A percentile compares a stretch with the other conserved stretches of the same genome.
These are phyloP conservation scores for Pythium utonaiense DNA, from an alignment of 352 stramenopile species.

Conservation along the genomic window DNA sequence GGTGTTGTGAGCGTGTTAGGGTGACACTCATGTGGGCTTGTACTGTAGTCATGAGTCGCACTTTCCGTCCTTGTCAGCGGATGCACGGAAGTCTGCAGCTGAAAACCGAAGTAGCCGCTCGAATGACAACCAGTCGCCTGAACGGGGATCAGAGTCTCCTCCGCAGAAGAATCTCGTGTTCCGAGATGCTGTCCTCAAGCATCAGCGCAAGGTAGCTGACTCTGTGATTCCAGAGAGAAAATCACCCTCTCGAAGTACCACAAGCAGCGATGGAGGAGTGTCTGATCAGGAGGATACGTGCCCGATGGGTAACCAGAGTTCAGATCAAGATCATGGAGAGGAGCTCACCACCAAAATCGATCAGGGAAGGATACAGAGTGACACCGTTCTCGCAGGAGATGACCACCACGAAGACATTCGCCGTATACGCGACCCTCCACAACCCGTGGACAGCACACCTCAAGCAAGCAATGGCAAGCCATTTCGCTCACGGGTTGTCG, in stretches of 20 bases:
- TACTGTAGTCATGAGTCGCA: slow-evolving; percentile 10
- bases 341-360: neutral
- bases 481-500: neutral
- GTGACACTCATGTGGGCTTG: neutral
- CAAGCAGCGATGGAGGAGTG: slow-evolving; percentile 5
- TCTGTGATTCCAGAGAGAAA: neutral
- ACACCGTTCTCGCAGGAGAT: neutral
- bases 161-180: slow-evolving; percentile 37
- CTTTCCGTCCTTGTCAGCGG: slow-evolving; percentile 14
- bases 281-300: slow-evolving; percentile 6
- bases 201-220: slow-evolving; percentile 16
- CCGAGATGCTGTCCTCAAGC: slow-evolving; percentile 52
- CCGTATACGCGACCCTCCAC: neutral
- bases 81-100: neutral
- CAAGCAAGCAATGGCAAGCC: neutral
- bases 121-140: slow-evolving; percentile 2
- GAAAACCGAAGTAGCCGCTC: neutral
- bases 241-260: slow-evolving; percentile 4
- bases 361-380: neutral
- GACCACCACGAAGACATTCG: neutral
- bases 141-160: neutral
- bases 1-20: neutral
- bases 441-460: neutral
- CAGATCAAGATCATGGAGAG: neutral
- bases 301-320: neutral